phyloP scores from a whole-genome alignment of 495 filamentous ascomycete genomes.

The Thozetella sp. region DNA sequence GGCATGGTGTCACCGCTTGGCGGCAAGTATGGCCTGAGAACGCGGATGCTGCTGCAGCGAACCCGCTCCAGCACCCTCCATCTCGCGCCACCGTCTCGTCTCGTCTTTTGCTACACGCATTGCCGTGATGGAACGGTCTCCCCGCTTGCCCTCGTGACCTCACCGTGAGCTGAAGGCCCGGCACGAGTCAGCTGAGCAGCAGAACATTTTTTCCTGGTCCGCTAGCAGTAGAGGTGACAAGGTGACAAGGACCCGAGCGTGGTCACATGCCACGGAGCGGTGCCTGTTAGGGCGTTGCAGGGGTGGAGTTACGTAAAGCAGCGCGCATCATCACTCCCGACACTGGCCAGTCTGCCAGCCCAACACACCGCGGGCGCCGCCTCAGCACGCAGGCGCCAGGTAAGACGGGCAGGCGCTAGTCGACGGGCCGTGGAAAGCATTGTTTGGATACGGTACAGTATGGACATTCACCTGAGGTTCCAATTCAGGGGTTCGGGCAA shows the following conservation, averaged over 20 bases:
- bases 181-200: background rate
- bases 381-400: background rate
- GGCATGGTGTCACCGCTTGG: too few species aligned
- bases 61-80: too few species aligned
- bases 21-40: too few species aligned
- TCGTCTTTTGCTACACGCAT: too few species aligned
- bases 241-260: background rate
- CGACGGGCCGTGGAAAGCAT: background rate
- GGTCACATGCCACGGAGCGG: background rate
- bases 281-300: background rate
- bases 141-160: background rate
- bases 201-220: background rate
- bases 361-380: background rate
- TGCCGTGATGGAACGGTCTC: too few species aligned
- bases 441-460: background rate
- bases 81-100: too few species aligned
- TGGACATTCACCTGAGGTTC: background rate
- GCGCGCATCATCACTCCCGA: background rate
- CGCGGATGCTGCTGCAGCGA: too few species aligned
- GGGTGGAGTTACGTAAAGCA: background rate
- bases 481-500: constrained; percentile 20
- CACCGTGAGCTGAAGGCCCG: background rate
- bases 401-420: background rate
- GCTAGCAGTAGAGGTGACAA: background rate
- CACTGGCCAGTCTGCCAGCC: background rate